Base-by-base conservation (phyloP, 2,329 filamentous ascomycete species). In the Lachnellula hyalina region DNA sequence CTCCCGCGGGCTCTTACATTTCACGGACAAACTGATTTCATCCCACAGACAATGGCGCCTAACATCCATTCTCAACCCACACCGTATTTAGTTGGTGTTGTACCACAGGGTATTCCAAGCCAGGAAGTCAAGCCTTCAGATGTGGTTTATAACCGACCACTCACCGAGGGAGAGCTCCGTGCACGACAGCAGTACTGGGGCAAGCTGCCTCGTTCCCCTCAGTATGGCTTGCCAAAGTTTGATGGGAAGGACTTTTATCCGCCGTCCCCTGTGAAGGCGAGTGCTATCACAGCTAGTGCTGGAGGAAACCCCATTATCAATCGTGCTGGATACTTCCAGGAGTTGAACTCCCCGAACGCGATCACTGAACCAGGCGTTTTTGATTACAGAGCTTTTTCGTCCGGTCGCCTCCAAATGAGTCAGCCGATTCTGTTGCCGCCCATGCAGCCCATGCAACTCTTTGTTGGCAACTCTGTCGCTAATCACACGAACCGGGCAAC, bases 241-340 rank as follows among this genome's bases (percentile, higher is more conserved):
- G 82, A 86, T 60, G 82, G 83, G 23, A 84, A 82, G 65, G 76
- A 85, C 65, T 85, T 85, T 61, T 85, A 84, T 58, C 80, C 78
- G 32, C 71, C 80, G 3, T 84, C 82, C 0, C 79, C 80, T 1
- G 66, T 69, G 58, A 80, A 79, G 64, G 63, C 69, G 23, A 42
- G 35, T 14, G 47, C 51, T 47, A 49, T 44, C 14, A 49, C 44
- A 15, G 58, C 15, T 36, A 41, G 28, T 32, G 15, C 40, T 38
- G 42, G 38, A 35, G 19, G 15, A 36, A 47, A 41, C 14, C 32
- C 28, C 9, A 32, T 9, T 32, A 32, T n/a, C 34, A 28, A 49
- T 40, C 19, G n/a, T 12, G 19, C 47, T 11, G 12, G 17, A 17
- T 19, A 40, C 21, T 21, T 47, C 12, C 50, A 46, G 7, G 47